These are phyloP conservation scores for Withania somnifera DNA, from an alignment of 305 asterid genomes.

Conservation along the genomic window DNA sequence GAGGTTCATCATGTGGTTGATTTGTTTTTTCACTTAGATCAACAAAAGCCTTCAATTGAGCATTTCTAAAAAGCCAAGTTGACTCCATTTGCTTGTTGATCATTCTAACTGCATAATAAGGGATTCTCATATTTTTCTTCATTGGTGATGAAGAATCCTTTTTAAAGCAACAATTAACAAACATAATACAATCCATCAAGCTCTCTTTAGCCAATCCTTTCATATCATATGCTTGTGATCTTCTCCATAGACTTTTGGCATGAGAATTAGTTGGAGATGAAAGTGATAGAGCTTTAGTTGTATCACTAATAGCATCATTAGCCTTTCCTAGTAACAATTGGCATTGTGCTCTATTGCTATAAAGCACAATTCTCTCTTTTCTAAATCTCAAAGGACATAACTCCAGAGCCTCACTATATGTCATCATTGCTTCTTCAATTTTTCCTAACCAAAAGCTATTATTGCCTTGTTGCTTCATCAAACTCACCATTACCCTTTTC, in stretches of 20 bases:
- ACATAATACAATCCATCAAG: constrained; percentile 63
- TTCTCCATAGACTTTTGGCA: constrained; percentile 55
- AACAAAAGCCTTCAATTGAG: constrained; percentile 20
- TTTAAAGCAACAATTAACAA: constrained; percentile 35
- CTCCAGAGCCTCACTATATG: constrained; percentile 49
- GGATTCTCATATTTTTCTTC: constrained; percentile 24
- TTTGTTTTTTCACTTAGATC: constrained; percentile 4
- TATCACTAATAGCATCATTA: constrained; percentile 56
- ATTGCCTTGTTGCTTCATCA: constrained; percentile 46
- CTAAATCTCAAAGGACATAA: constrained; percentile 46
- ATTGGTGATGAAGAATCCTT: constrained; percentile 5
- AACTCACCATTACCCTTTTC: constrained; percentile 22
- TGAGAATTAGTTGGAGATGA: constrained; percentile 62
- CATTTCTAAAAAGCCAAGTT: constrained; percentile 53
- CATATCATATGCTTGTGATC: constrained; percentile 75
- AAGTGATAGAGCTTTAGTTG: constrained; percentile 72
- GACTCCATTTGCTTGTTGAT: constrained; percentile 66
- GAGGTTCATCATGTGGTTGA: constrained; percentile 1
- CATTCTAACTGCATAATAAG: constrained; percentile 51
- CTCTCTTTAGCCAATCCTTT: constrained; percentile 80
- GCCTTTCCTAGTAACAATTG: constrained; percentile 28
- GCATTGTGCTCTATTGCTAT: constrained; percentile 60
- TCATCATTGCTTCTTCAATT: constrained; percentile 36
- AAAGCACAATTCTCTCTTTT: constrained; percentile 47
- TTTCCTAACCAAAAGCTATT: constrained; percentile 36